Conservation (phyloP, 2,329 filamentous ascomycete species). For the Diaporthe sp. region DNA sequence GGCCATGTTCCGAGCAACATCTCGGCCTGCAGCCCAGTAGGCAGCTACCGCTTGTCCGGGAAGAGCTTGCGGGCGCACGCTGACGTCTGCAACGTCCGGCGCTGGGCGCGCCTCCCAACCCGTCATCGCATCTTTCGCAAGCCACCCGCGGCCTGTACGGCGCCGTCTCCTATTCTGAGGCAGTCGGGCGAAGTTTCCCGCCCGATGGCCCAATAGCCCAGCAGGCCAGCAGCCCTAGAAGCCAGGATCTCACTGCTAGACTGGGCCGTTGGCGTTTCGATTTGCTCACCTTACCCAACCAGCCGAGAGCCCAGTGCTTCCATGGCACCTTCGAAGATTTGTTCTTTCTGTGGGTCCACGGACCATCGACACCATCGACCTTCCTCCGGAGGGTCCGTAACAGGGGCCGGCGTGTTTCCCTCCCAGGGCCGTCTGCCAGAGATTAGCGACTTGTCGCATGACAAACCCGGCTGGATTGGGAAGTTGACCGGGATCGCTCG, state of each 20-base stretch:
- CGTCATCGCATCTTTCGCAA: slow-evolving; percentile 30
- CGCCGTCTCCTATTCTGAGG: slow-evolving; percentile 34
- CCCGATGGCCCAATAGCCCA: slow-evolving; percentile 27
- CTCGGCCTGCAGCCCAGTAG: slow-evolving; percentile 7
- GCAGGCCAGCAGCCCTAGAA: slow-evolving; percentile 1
- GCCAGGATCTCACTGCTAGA: slow-evolving; percentile 21
- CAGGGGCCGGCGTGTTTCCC: slow-evolving; percentile 45
- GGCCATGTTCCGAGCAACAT: slow-evolving; percentile 10
- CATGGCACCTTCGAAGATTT: slow-evolving; percentile 55
- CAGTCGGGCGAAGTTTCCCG: slow-evolving; percentile 37
- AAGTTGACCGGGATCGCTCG: slow-evolving; percentile 55
- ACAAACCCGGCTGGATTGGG: slow-evolving; percentile 58
- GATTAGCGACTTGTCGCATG: slow-evolving; percentile 53
- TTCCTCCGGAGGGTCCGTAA: slow-evolving; percentile 48
- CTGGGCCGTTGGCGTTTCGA: slow-evolving; percentile 29
- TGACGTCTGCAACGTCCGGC: slow-evolving; percentile 32
- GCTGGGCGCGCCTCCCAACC: slow-evolving; percentile 26
- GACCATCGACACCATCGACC: slow-evolving; percentile 24
- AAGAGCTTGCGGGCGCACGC: slow-evolving; percentile 34
- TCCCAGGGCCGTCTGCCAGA: not conserved
- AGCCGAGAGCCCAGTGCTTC: slow-evolving; percentile 43
- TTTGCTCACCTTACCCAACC: slow-evolving; percentile 41
- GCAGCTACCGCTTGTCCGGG: slow-evolving; percentile 29
- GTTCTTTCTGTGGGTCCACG: slow-evolving; percentile 57
- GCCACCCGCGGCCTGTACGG: slow-evolving; percentile 13